Percentiles rank a stretch among this genome's conserved stretches.
These are phyloP conservation scores for Cochlearia excelsa DNA, from an alignment of 345 rosid species.

Conservation along the genomic window DNA sequence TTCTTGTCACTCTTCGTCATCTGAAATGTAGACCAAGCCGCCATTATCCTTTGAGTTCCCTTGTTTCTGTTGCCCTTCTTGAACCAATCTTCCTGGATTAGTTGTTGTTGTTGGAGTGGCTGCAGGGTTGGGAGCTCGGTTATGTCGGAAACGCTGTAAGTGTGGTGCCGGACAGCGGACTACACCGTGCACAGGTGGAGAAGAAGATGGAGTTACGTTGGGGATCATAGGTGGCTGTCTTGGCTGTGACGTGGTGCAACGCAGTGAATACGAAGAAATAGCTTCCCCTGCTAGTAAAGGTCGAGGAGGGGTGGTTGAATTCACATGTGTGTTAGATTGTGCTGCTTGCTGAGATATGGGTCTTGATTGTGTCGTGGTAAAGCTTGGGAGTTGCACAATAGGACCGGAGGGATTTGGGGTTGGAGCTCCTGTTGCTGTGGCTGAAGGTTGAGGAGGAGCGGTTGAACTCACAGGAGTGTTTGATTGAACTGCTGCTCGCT, in stretches of 20 bases:
- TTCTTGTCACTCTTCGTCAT: constrained; percentile 17
- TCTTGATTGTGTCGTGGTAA: not conserved
- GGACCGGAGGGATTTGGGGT: not conserved
- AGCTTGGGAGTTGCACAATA: not conserved
- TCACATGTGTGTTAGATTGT: not conserved
- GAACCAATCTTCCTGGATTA: constrained; percentile 5
- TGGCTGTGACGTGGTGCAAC: not conserved
- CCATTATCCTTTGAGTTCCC: constrained; percentile 1
- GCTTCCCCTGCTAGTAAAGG: constrained; percentile 16
- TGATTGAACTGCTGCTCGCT: too few relatives aligned
- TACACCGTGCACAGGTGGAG: not conserved
- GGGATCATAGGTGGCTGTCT: constrained; percentile 28
- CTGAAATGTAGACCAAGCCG: constrained; percentile 27
- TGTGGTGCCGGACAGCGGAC: constrained; percentile 26
- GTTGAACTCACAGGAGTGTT: too few relatives aligned
- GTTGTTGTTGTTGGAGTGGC: constrained; percentile 1
- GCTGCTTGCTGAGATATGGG: not conserved
- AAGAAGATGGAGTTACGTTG: constrained; percentile 18
- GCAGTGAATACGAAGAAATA: not conserved
- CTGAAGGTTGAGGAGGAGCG: too few relatives aligned
- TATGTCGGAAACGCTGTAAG: constrained; percentile 10
- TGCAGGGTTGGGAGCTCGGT: constrained; percentile 10
- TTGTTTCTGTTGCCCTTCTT: constrained; percentile 19
- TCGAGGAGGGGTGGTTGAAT: not conserved
- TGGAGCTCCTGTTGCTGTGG: not conserved